Evolutionary conservation across 140 eudicot species (phyloP), one percentile per base, ranked within the genome.

Genomic region (Stevia rebaudiana): DNA sequence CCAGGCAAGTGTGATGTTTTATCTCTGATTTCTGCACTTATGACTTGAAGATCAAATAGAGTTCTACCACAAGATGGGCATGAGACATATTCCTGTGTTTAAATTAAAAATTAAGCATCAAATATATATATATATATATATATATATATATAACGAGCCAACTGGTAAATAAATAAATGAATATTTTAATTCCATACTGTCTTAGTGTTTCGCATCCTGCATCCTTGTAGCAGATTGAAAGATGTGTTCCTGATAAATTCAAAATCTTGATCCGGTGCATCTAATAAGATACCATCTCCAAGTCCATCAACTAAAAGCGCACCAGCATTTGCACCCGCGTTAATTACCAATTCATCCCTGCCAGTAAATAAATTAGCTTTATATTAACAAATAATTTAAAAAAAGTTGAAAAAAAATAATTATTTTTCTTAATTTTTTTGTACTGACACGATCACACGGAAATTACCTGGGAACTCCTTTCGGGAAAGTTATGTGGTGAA

Each of bases 31-130:
- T 92, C 77, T 11, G 98, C 98, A 67, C 98, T 92, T 46, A 92
- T 83, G 76, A 81, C 98, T 85, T 92, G 98, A 74, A 87, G 98
- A 71, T 92, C 98, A 31, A 92, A 92, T 33, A 92, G 67, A 37
- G 98, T 87, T 74, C 98, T 85, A 35, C 98, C 98, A 42, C 98
- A 92, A 25, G 98, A 92, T n/a, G 98, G 98, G 81, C 98, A 92
- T 5, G 98, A 92, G 18, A 92, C 98, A 44, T 92, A 92, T 67
- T 92, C 98, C 98, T 91, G 92, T 23, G 56, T 16, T 46, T 35
- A 8, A n/a, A 21, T 55, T 21, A 16, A 17, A 39, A 15, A 72
- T 3, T 59, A 21, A 57, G 44, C 16, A 60, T 7, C 8, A 37
- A n/a, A 19, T 43, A 8, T 40, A 35, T 40, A 41, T 11, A 19